phyloP scores from a whole-genome alignment of 208 protist species.

The Acanthamoeba rhysodes region DNA sequence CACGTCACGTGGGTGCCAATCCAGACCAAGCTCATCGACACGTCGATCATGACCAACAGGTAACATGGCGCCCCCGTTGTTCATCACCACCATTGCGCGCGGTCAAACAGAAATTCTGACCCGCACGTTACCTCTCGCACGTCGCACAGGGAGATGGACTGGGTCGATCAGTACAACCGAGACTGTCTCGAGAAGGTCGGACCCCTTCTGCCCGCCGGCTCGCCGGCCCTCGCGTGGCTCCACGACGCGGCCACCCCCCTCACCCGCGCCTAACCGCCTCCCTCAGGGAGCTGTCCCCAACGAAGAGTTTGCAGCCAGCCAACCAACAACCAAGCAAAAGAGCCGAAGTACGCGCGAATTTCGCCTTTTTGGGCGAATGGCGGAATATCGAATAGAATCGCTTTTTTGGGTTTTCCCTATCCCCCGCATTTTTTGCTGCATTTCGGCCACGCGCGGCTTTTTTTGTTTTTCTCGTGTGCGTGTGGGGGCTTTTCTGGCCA shows the following conservation, averaged over 20 bases:
- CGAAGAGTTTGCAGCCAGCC: not conserved
- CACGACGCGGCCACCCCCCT: not conserved
- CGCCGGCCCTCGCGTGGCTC: conserved; percentile 66
- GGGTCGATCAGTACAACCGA: conserved; percentile 85
- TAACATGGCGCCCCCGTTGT: conserved; percentile 77
- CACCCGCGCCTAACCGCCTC: not conserved
- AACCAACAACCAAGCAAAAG: not conserved
- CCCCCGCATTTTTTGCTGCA: not conserved
- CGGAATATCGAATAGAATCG: not conserved
- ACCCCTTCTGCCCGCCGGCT: not conserved
- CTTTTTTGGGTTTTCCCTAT: not conserved
- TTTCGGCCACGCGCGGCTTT: too few species aligned
- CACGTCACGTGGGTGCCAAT: conserved; percentile 94
- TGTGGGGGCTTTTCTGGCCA: too few species aligned
- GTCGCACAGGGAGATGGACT: conserved; percentile 71
- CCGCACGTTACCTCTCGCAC: not conserved
- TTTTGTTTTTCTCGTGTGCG: too few species aligned
- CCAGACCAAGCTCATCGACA: conserved; percentile 93
- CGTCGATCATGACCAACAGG: conserved; percentile 88
- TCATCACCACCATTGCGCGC: not conserved
- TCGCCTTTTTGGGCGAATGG: not conserved
- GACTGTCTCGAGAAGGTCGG: conserved; percentile 51
- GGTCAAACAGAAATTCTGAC: not conserved
- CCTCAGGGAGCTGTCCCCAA: not conserved
- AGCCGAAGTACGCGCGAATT: not conserved